Base-by-base conservation (phyloP, 208 protist species). In the Leishmania turanica region DNA sequence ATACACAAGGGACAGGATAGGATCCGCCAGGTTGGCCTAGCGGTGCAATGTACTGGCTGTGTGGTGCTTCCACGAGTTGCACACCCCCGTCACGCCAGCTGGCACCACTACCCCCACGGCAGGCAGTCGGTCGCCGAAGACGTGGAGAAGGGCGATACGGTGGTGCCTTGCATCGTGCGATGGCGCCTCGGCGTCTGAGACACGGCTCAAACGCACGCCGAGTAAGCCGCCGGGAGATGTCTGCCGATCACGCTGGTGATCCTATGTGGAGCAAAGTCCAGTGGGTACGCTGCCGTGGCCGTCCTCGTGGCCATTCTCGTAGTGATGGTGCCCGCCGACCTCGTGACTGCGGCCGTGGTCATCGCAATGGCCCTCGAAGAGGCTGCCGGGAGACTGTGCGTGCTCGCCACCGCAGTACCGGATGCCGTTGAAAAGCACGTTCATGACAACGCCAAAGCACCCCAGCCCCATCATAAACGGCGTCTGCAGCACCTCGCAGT, bases 11-110 rank as follows among this genome's bases (percentile, higher is more conserved):
- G 64, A 80, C 51, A 78, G 77, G 13, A 81, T 31, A 37, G 75
- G 69, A 60, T 77, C 81, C 21, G 75, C 81, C 19, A 84, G 81
- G 49, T 80, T 80, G 69, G 77, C 76, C 58, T 80, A 80, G 81
- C 81, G 79, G 81, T 80, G 81, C 53, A 56, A 75, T 72, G 76
- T 11, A 11, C 75, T 80, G 49, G 81, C 47, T 58, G 69, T 71
- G 75, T 80, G 40, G 66, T 80, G 47, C 75, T 64, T 69, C 75
- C 75, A 84, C 47, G 40, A 72, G 34, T 77, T 77, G 45, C 81
- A 54, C 1, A 58, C 81, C 69, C 75, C 79, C 68, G 60, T 80
- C 53, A 84, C 53, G 11, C 75, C 81, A 24, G 75, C 75, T 3
- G 75, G 68, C 8, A 72, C 68, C 31, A 80, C 69, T 24, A 80